Conservation (phyloP, 257 asterid genomes). For the Cinchona pubescens region DNA sequence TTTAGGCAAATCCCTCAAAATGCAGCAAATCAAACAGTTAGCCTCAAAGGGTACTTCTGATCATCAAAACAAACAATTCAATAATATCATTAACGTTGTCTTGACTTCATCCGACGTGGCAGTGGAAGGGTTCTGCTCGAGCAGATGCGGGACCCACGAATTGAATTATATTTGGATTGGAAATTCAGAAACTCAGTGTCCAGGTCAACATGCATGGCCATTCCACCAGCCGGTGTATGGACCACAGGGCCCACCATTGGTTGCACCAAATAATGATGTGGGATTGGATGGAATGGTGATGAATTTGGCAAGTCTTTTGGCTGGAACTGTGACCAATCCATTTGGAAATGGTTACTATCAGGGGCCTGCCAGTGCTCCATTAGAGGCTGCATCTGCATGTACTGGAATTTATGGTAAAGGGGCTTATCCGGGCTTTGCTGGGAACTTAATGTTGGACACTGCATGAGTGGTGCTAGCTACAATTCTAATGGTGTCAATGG, state of each 20-base stretch:
- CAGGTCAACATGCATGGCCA: slow-evolving; percentile 48
- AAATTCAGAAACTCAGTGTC: slow-evolving; percentile 40
- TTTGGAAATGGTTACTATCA: slow-evolving; percentile 36
- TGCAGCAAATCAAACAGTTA: slow-evolving; percentile 16
- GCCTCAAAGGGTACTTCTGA: slow-evolving; percentile 21
- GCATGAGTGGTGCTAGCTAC: slow-evolving; percentile 35
- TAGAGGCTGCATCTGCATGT: slow-evolving; percentile 42
- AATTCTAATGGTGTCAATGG: slow-evolving; percentile 38
- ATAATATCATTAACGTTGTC: slow-evolving; percentile 24
- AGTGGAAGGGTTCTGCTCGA: slow-evolving; percentile 35
- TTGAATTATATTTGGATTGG: slow-evolving; percentile 32
- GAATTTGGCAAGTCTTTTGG: slow-evolving; percentile 33
- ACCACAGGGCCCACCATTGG: slow-evolving; percentile 35
- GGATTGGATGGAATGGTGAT: slow-evolving; percentile 41
- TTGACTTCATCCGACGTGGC: slow-evolving; percentile 31
- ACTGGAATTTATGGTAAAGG: slow-evolving; percentile 37
- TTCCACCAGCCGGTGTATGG: slow-evolving; percentile 35
- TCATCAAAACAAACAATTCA: background rate
- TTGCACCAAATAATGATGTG: slow-evolving; percentile 38
- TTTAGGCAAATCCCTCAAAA: slow-evolving; percentile 27
- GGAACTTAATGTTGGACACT: slow-evolving; percentile 27
- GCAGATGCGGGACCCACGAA: slow-evolving; percentile 35
- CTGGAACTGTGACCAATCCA: slow-evolving; percentile 36
- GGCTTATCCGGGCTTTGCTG: slow-evolving; percentile 42
- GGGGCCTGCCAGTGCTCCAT: slow-evolving; percentile 30